Evolutionary conservation across 2,329 filamentous ascomycete genomes (phyloP), one percentile per base, ranked within the genome.

Genomic region (Xylaria digitata): DNA sequence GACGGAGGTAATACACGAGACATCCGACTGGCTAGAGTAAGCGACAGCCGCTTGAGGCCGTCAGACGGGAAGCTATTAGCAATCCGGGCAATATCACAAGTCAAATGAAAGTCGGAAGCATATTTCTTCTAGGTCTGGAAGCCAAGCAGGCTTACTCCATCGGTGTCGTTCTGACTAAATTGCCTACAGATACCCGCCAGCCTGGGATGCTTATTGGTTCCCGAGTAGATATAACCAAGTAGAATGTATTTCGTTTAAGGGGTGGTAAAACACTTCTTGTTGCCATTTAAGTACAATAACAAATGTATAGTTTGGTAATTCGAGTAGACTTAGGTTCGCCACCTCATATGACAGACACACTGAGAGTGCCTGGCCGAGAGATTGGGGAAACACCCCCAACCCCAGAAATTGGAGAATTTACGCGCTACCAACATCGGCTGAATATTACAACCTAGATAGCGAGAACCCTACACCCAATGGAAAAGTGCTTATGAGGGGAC

Each of bases 21-120:
- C 50, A 74, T 69, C 74, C 74, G 74, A 75, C 74, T 76, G 73
- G 74, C 58, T 43, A 64, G 60, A 69, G 71, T 71, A 76, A 69
- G 70, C 74, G 74, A 73, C 69, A 76, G 69, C 66, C 74, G 74
- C 74, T 66, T 70, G 70, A 65, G 63, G 68, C 49, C 70, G 66
- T 58, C 69, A 69, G 58, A 63, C 63, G 57, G 68, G 56, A 67
- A 61, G 66, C 54, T 61, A 62, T 67, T 67, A 69, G 61, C 43
- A 65, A 69, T 52, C 54, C 65, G 57, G 61, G 58, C 67, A 66
- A 69, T 67, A 68, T 63, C 60, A 50, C 34, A 17, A 58, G 43
- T 63, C 57, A 71, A 71, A 72, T 72, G 67, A 66, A 68, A 49
- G 66, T 60, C 73, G 73, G 73, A 75, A 65, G 67, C 46, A 71